Base-by-base conservation (phyloP, 306 rosid species). In the Rosa multiflora region DNA sequence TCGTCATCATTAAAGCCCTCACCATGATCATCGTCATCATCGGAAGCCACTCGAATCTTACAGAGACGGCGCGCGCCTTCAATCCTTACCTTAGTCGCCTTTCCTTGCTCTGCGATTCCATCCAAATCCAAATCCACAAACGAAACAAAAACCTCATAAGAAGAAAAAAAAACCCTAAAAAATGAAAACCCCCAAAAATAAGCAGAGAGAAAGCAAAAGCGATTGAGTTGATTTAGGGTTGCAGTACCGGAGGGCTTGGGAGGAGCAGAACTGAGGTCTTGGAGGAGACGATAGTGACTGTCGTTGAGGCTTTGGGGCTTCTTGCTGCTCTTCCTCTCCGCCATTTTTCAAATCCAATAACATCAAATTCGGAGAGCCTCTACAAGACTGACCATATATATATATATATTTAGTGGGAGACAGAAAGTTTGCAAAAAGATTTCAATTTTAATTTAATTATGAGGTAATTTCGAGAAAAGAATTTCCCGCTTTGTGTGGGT, bases 11-110 rank as follows among this genome's bases (percentile, higher is more conserved):
- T 12, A 13, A 4, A 17, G 10, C 85, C 72, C 26, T 76, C 83
- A 17, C 59, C 15, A 53, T 3, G 40, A 76, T 63, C 82, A 11
- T 26, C 12, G 23, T 32, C 37, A 32, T 74, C 78, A 0, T 79
- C 89, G 23, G 70, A 55, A 15, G 88, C 86, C 8, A 40, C 70
- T 37, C 70, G 47, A 70, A 86, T 81, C 81, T 92, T 95, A 83
- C 97, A 94, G 11, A 94, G 90, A 49, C 97, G 97, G 48, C 97
- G 95, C 3, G 91, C 85, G 35, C 98, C 98, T 75, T 79, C 81
- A 66, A 91, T 82, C 77, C 86, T 90, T 78, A 91, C 89, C 90
- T 90, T 94, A 6, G 48, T 70, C 46, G 82, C 84, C 82, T 83
- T 82, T 47, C 73, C 86, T 63, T 81, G 86, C 62, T 61, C 92